These are phyloP conservation scores for Penicillium angulare DNA, from an alignment of 495 filamentous ascomycete species.

Conservation along the genomic window DNA sequence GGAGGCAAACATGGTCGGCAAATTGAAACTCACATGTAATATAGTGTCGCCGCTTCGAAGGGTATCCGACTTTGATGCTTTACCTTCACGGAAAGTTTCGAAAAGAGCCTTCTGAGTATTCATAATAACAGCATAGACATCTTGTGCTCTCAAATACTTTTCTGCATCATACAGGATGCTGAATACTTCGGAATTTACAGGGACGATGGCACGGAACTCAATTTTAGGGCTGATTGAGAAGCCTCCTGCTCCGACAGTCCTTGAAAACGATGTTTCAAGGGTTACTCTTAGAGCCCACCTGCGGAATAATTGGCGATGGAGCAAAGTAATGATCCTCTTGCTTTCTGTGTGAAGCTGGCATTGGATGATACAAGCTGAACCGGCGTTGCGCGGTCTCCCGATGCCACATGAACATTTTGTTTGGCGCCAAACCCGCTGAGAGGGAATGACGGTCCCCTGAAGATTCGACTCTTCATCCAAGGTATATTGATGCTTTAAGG, in stretches of 20 bases:
- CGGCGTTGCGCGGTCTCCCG: not conserved
- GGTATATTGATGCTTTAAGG: not conserved
- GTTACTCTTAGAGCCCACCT: not conserved
- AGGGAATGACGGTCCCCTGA: not conserved
- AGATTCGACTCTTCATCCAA: conserved; percentile 1
- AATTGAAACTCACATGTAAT: conserved; percentile 4
- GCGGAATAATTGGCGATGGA: not conserved
- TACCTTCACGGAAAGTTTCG: not conserved
- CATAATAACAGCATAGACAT: not conserved
- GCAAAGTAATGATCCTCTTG: conserved; percentile 1
- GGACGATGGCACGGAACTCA: conserved; percentile 4
- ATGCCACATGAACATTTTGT: conserved; percentile 5
- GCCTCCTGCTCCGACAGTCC: conserved; percentile 3
- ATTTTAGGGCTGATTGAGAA: conserved; percentile 6
- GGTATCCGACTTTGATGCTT: conserved; percentile 1
- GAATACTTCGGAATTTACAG: conserved; percentile 4
- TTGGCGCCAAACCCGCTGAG: conserved; percentile 5
- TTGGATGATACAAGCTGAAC: not conserved
- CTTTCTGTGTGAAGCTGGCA: conserved; percentile 1
- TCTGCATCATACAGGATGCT: not conserved
- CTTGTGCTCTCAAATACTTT: not conserved
- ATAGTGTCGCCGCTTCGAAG: not conserved
- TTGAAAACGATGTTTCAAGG: not conserved
- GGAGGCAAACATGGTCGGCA: not conserved
- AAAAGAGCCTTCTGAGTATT: not conserved